Evolutionary conservation across 352 stramenopile genomes (phyloP).

Genomic region (Globisporangium cylindrosporum): DNA sequence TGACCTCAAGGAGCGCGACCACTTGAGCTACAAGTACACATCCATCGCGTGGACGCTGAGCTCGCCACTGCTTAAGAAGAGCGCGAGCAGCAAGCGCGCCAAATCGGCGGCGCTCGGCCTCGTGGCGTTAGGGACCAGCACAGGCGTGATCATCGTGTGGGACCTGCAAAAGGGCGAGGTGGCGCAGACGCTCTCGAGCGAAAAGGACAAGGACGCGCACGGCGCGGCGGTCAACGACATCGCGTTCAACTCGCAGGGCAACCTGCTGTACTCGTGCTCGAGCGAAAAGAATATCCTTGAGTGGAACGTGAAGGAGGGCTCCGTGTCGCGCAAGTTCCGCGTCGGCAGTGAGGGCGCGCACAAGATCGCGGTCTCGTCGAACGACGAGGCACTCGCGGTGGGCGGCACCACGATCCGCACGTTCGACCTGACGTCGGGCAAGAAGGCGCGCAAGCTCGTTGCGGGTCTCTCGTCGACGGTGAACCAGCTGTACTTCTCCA

Average conservation of each 20-base stretch:
- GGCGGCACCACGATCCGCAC: conserved; percentile 65
- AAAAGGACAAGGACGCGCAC: conserved; percentile 45
- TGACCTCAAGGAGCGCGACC: conserved; percentile 81
- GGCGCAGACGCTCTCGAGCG: conserved; percentile 48
- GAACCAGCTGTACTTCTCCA: conserved; percentile 66
- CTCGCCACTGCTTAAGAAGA: conserved; percentile 31
- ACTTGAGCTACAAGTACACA: conserved; percentile 84
- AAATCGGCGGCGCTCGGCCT: conserved; percentile 42
- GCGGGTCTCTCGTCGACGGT: conserved; percentile 72
- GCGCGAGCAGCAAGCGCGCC: conserved; percentile 45
- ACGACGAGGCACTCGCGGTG: conserved; percentile 63
- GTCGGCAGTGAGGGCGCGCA: conserved; percentile 48
- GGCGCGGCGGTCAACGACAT: conserved; percentile 52
- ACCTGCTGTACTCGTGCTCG: conserved; percentile 61
- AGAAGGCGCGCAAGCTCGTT: conserved; percentile 76
- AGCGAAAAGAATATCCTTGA: conserved; percentile 78
- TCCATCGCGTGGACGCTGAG: conserved; percentile 61
- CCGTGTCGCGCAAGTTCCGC: conserved; percentile 67
- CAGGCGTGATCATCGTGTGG: conserved; percentile 65
- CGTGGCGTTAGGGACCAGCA: conserved; percentile 71
- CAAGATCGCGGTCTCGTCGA: conserved; percentile 56
- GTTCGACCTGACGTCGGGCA: conserved; percentile 74
- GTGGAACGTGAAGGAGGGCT: conserved; percentile 59
- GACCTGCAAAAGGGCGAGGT: conserved; percentile 70
- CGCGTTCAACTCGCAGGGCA: conserved; percentile 70